Conservation (phyloP, 208 protist species). For the Acanthamoeba royreba region DNA sequence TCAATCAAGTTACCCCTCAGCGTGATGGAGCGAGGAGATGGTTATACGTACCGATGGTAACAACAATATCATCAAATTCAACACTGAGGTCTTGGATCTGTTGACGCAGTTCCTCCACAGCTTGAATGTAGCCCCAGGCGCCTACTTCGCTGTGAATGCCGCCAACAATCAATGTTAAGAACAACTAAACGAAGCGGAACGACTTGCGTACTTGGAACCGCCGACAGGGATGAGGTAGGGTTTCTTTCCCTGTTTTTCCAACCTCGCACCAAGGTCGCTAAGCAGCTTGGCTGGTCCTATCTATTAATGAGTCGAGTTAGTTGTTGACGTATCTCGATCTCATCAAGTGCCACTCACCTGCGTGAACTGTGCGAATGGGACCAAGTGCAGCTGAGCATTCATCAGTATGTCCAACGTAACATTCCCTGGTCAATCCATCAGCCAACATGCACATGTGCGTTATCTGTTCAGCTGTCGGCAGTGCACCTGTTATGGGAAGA, state of each 20-base stretch:
- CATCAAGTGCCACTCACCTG: too few species aligned
- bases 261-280: not conserved
- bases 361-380: not conserved
- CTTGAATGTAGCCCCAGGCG: constrained; percentile 61
- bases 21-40: not conserved
- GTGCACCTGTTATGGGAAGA: not conserved
- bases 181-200: not conserved
- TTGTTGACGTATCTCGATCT: too few species aligned
- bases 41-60: too few species aligned
- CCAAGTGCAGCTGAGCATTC: constrained; percentile 48
- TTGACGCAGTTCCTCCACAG: constrained; percentile 45
- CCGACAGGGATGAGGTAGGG: constrained; percentile 62
- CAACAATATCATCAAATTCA: not conserved
- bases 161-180: not conserved
- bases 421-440: too few species aligned
- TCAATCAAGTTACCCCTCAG: too few species aligned
- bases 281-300: not conserved
- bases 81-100: constrained; percentile 9
- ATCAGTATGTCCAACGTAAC: constrained; percentile 53
- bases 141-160: constrained; percentile 7
- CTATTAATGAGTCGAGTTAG: not conserved
- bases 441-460: too few species aligned
- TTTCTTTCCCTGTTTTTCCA: not conserved
- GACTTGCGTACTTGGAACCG: constrained; percentile 27
- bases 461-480: too few species aligned